Evolutionary conservation across 2,329 filamentous ascomycete species (phyloP), one percentile per base, ranked within the genome.

Genomic region (Fulvia fulva): DNA sequence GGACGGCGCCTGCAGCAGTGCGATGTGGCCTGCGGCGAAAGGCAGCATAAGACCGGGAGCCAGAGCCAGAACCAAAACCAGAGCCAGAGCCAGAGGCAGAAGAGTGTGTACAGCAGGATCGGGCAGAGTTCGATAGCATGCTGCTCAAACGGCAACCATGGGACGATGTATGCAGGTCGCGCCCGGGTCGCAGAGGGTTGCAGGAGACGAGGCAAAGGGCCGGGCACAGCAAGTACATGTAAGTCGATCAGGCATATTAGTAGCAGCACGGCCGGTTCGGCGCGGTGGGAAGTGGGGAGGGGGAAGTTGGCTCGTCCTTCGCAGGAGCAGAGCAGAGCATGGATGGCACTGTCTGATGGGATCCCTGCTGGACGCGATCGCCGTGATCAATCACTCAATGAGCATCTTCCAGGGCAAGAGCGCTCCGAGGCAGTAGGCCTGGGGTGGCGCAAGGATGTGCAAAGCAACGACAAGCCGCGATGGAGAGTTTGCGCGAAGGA

Each of bases 31-130:
- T 47, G 32, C 14, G 32, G 32, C 21, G 28, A 51, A 46, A 37
- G 21, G 54, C 22, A 28, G 54, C 45, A 56, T 28, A 26, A 50
- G 23, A n/a, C 47, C 23, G 26, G 47, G 23, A 16, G 37, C 7
- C 16, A n/a, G 37, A 19, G 37, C 14, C 37, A 19, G 16, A 41
- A 19, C 28, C 43, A 47, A n/a, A 44, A 16, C 45, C 45, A 47
- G 23, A 47, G 12, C 19, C 11, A 47, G n/a, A 47, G 44, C 21
- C 14, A 44, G 41, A 44, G 28, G 6, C 28, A 32, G 28, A 32
- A 32, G 28, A 2, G 28, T 32, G 23, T 43, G 25, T 41, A 65
- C 61, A 61, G 61, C 55, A 63, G 51, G 37, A 47, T 26, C 26
- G 55, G 28, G 26, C n/a, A 26, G 46, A 47, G 26, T 41, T 51